A percentile compares a stretch with the other conserved stretches of the same genome.
These are phyloP conservation scores for Fistulinella staudtii DNA, from an alignment of 1,284 basidiomycete genomes.

Conservation along the genomic window DNA sequence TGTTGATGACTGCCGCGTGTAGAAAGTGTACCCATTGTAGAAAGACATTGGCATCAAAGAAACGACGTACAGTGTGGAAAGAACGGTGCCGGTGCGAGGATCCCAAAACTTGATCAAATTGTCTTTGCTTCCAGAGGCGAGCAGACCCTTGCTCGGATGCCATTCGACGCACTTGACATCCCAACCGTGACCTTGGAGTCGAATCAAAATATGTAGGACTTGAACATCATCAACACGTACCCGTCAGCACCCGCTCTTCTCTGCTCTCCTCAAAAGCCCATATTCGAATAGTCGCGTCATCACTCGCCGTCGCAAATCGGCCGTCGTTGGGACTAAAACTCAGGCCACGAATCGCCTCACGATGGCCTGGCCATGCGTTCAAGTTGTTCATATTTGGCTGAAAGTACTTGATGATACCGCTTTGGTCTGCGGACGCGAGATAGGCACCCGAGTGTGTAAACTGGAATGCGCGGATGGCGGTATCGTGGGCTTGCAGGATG, in stretches of 20 bases:
- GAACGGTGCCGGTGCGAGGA: constrained; percentile 81
- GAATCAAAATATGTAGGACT: constrained; percentile 1
- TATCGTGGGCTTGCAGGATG: constrained; percentile 96
- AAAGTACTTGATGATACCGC: constrained; percentile 96
- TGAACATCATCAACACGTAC: constrained; percentile 35
- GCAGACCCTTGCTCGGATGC: constrained; percentile 94
- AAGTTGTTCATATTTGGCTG: constrained; percentile 99
- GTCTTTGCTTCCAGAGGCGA: constrained; percentile 95
- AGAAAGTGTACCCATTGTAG: too few relatives aligned
- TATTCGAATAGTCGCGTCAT: constrained; percentile 91
- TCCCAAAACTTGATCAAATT: constrained; percentile 99
- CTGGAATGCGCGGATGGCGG: constrained; percentile 83
- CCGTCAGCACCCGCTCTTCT: constrained; percentile 84
- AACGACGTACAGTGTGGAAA: constrained; percentile 75
- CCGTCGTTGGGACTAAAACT: constrained; percentile 91
- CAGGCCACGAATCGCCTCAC: constrained; percentile 86
- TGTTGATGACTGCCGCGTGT: constrained; percentile 91
- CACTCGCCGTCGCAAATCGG: constrained; percentile 90
- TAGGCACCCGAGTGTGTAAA: constrained; percentile 92
- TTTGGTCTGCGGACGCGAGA: constrained; percentile 90
- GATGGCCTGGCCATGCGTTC: constrained; percentile 85
- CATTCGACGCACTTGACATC: constrained; percentile 98
- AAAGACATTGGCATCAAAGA: background rate
- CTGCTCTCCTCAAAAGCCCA: constrained; percentile 93
- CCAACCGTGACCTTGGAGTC: constrained; percentile 81